Conservation (phyloP, 129 eudicot genomes). For the carrot (Daucus carota) region DH1_v3.0 NC_030382.2:53298501-53299000, state of each 20-base stretch:
- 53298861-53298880: not conserved
- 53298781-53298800: not conserved
- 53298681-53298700: not conserved
- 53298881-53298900: not conserved
- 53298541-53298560: conserved; percentile 89
- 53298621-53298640: not conserved
- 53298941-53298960: not conserved
- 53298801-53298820: not conserved
- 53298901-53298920: not conserved
- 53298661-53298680: not conserved
- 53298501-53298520: conserved; percentile 61
- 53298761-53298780: not conserved
- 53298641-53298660: not conserved
- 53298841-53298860: not conserved
- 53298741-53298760: not conserved
- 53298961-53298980: not conserved
- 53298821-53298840: not conserved
- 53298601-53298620: not conserved
- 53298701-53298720: not conserved
- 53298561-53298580: conserved; percentile 57
- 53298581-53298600: not conserved
- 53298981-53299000: not conserved
- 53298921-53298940: not conserved
- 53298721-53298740: not conserved
- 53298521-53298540: conserved; percentile 91